phyloP scores from a whole-genome alignment of 2,329 filamentous ascomycete genomes.

The Fusarium succisae region DNA sequence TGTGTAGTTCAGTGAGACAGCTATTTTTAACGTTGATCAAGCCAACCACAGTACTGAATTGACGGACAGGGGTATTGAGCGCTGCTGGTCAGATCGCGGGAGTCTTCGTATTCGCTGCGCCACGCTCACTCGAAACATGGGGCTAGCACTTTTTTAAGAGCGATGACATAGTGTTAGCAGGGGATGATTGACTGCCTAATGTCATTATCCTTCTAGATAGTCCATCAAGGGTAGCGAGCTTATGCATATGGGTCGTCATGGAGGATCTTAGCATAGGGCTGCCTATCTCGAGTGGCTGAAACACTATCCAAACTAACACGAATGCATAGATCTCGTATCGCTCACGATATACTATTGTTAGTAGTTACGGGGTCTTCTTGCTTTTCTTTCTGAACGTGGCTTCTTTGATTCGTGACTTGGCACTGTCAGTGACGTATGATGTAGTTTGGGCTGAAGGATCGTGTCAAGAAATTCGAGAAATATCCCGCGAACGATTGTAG shows the following conservation, averaged over 20 bases:
- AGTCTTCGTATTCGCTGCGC: slow-evolving; percentile 5
- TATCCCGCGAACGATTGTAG: fast-evolving
- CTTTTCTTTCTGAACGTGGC: neutral
- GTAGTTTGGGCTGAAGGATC: neutral
- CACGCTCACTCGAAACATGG: neutral
- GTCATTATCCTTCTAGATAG: neutral
- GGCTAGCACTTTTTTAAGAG: neutral
- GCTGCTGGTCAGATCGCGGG: neutral
- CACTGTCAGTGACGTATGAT: neutral
- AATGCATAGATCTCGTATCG: neutral
- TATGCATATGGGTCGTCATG: neutral
- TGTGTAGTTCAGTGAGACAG: neutral
- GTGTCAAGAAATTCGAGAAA: neutral
- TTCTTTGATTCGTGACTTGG: neutral
- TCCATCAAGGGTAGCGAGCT: neutral
- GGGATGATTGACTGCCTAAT: neutral
- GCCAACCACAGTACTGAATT: neutral
- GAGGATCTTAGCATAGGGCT: neutral
- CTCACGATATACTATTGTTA: neutral
- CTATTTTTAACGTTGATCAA: slow-evolving; percentile 1
- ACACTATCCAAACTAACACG: neutral
- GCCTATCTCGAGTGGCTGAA: neutral
- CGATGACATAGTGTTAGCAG: neutral
- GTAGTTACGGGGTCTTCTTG: neutral
- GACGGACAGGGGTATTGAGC: neutral